Percentiles rank a stretch among this genome's conserved stretches.
These are phyloP conservation scores for Paratinospora sagittata DNA, from an alignment of 164 flowering plant species.

Conservation along the genomic window DNA sequence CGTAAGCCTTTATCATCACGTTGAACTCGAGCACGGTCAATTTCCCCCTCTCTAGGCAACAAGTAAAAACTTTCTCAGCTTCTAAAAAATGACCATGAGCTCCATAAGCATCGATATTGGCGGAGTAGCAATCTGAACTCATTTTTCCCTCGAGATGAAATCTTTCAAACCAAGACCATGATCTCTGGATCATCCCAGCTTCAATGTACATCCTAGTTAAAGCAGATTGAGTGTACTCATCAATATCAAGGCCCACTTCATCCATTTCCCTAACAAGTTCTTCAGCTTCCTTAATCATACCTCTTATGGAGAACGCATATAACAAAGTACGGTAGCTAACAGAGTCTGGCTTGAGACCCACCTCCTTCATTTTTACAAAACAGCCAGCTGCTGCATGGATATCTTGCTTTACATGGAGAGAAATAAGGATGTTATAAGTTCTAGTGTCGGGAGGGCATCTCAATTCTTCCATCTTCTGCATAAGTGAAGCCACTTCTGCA, in stretches of 20 bases:
- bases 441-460: constrained; percentile 74
- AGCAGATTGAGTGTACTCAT: constrained; percentile 86
- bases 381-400: constrained; percentile 51
- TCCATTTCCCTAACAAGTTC: constrained; percentile 71
- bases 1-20: constrained; percentile 97
- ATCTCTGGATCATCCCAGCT: constrained; percentile 57
- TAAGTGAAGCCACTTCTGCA: constrained; percentile 54
- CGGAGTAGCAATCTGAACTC: constrained; percentile 86
- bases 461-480: constrained; percentile 76
- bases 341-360: constrained; percentile 54
- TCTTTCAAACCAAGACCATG: constrained; percentile 86
- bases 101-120: constrained; percentile 90
- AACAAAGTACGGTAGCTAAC: constrained; percentile 84
- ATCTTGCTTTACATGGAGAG: constrained; percentile 60
- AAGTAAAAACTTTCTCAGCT: constrained; percentile 71
- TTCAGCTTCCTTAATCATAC: constrained; percentile 75
- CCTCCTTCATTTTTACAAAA: constrained; percentile 61
- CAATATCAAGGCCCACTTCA: constrained; percentile 52
- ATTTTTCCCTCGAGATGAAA: constrained; percentile 60
- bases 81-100: constrained; percentile 60
- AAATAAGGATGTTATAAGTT: constrained; percentile 87
- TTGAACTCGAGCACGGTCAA: constrained; percentile 64
- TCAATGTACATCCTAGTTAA: constrained; percentile 85
- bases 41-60: constrained; percentile 45
- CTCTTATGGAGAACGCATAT: constrained; percentile 79